These are phyloP conservation scores for Boletus pseudo-olivaceus DNA, from an alignment of 768 basidiomycete genomes.

Conservation along the genomic window DNA sequence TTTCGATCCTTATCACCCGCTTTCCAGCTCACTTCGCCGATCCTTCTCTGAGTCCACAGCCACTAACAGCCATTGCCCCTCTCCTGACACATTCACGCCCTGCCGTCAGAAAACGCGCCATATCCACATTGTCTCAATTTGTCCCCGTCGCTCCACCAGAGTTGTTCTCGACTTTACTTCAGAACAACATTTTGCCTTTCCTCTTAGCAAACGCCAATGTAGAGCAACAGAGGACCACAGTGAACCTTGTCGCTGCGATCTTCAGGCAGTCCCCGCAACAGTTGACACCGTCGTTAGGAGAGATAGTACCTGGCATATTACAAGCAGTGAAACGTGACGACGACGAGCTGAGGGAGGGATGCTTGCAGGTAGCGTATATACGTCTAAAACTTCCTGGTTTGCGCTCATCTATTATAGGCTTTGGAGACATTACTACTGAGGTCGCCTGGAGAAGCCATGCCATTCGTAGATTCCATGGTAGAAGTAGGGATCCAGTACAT, in stretches of 20 bases:
- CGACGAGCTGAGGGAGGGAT: constrained; percentile 79
- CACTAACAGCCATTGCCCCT: constrained; percentile 65
- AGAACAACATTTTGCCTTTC: constrained; percentile 56
- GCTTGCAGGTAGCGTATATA: constrained; percentile 55
- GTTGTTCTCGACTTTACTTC: constrained; percentile 60
- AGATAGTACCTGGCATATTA: constrained; percentile 69
- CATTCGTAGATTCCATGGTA: constrained; percentile 65
- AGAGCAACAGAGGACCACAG: constrained; percentile 73
- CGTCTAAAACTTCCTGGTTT: background rate
- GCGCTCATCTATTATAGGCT: constrained; percentile 40
- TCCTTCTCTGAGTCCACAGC: constrained; percentile 50
- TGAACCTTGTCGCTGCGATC: constrained; percentile 76
- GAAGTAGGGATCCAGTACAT: constrained; percentile 73
- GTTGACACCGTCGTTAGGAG: constrained; percentile 55
- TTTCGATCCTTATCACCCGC: constrained; percentile 84
- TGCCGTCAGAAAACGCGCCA: constrained; percentile 91
- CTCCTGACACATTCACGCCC: constrained; percentile 72
- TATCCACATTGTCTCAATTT: constrained; percentile 81
- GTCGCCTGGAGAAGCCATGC: constrained; percentile 78
- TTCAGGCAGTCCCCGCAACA: constrained; percentile 70
- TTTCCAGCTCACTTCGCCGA: constrained; percentile 69
- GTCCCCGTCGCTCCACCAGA: constrained; percentile 66
- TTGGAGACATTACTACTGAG: constrained; percentile 81
- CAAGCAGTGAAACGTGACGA: constrained; percentile 70
- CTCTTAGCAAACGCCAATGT: constrained; percentile 48